Evolutionary conservation across 495 filamentous ascomycete species (phyloP), one percentile per base, ranked within the genome.

Genomic region (Podospora bellae-mahoneyi): DNA sequence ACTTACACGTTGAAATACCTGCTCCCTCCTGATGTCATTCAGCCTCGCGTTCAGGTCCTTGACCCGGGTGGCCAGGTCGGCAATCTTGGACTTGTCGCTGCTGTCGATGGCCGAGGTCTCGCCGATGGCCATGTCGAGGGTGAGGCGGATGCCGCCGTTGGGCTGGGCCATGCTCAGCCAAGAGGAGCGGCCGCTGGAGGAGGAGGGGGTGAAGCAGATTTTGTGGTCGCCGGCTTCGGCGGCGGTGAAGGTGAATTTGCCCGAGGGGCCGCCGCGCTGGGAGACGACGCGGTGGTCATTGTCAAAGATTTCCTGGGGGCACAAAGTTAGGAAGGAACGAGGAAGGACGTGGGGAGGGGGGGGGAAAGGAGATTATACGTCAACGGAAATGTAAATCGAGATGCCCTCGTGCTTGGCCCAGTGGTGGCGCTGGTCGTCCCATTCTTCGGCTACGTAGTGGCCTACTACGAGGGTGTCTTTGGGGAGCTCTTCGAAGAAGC

Each of bases 401-500:
- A 97, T 82, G 74, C 86, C 86, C 70, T 88, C 85, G 79, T 94
- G 89, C 64, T 88, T 81, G 23, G 79, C 72, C 84, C 89, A 98
- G 62, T 82, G 76, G 70, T 85, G 86, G 62, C 84, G 78, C 66
- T 87, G 78, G 34, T 87, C 81, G 78, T 94, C 88, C 81, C 87
- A 91, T 75, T 95, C 87, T 75, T 94, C 88, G 59, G 93, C 93
- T 27, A 83, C 86, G 84, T 91, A 99, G 79, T 93, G 90, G 72
- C 94, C 95, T 56, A 97, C 93, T 61, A 99, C 94, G 16, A 99
- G 81, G 2, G 95, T 99, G 81, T 97, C 96, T 82, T 98, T 97
- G 61, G 94, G 82, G 59, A 99, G 87, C 80, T 98, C 96, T 84
- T 99, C 95, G 81, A 91, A 97, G 88, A 99, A 98, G 81, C 95